Evolutionary conservation across 495 filamentous ascomycete species (phyloP), one percentile per base, ranked within the genome.

Genomic region (Echria macrotheca): DNA sequence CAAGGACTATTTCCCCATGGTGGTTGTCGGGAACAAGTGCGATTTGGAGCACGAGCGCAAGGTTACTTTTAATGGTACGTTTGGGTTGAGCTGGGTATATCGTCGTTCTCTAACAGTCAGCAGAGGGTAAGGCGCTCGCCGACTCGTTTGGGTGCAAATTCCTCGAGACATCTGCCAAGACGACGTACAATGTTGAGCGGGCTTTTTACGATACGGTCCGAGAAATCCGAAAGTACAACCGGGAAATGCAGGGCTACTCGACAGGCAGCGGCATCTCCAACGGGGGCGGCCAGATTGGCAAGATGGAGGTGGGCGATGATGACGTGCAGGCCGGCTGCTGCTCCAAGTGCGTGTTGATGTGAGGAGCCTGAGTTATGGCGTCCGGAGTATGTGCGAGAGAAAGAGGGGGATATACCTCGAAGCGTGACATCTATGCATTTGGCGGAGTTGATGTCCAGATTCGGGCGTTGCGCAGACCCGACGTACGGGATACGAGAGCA

Each of bases 21-120:
- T 97, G 47, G 89, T 98, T 7, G 94, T 97, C n/a, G 93, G 87
- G 51, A 98, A 98, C 78, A 98, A 98, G 78, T 95, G 91, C 67
- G 93, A 98, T 85, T 73, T 98, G 64, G 93, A 96, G 55, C 74
- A 74, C 57, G 93, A 98, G 69, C 78, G 93, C 52, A 85, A 88
- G 55, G 93, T 98, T 50, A 82, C 87, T 43, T 83, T 85, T 68
- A 83, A 93, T 81, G 91, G 93, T 96, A 77, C 44, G 80, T 57
- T 47, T 38, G n/a, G n/a, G n/a, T n/a, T n/a, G n/a, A n/a, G n/a
- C n/a, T n/a, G n/a, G n/a, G n/a, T n/a, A n/a, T n/a, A n/a, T n/a
- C n/a, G n/a, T n/a, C n/a, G n/a, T n/a, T n/a, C n/a, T n/a, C 17
- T 52, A 32, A 19, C 38, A 9, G 15, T 33, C 53, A 51, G 55